phyloP scores from a whole-genome alignment of 208 protist genomes.

The Vickermania spadyakhi region DNA sequence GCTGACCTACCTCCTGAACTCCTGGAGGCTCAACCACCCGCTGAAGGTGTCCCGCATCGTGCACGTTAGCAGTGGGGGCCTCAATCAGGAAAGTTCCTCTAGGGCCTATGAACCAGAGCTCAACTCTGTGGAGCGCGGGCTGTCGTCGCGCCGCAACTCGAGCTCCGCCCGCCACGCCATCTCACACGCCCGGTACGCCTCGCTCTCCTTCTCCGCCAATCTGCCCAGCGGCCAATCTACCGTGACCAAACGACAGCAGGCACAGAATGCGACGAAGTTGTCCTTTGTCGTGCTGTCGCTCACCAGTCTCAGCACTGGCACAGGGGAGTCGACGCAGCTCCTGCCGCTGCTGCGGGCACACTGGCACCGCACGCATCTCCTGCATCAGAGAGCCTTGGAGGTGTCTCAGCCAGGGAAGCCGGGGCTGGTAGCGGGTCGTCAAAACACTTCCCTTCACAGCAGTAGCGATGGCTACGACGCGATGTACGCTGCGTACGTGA shows the following conservation, averaged over 20 bases:
- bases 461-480: neutral
- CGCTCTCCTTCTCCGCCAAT: neutral
- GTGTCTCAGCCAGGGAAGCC: neutral
- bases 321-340: conserved; percentile 3
- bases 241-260: neutral
- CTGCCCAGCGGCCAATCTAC: neutral
- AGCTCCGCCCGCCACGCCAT: neutral
- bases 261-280: conserved; percentile 1
- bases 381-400: neutral
- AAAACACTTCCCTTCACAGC: neutral
- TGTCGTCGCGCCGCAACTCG: neutral
- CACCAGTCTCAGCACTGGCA: conserved; percentile 2
- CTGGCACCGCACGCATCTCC: conserved; percentile 3
- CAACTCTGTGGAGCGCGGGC: neutral
- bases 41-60: neutral
- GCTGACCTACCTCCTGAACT: neutral
- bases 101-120: neutral
- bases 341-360: conserved; percentile 1
- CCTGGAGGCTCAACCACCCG: neutral
- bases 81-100: neutral
- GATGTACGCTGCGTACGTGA: neutral
- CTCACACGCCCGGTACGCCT: neutral
- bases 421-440: neutral
- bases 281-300: conserved; percentile 5
- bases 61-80: neutral